Evolutionary conservation across 75 land plant species (phyloP), one percentile per base, ranked within the genome.

Genomic region (Ceratopteris richardii): DNA sequence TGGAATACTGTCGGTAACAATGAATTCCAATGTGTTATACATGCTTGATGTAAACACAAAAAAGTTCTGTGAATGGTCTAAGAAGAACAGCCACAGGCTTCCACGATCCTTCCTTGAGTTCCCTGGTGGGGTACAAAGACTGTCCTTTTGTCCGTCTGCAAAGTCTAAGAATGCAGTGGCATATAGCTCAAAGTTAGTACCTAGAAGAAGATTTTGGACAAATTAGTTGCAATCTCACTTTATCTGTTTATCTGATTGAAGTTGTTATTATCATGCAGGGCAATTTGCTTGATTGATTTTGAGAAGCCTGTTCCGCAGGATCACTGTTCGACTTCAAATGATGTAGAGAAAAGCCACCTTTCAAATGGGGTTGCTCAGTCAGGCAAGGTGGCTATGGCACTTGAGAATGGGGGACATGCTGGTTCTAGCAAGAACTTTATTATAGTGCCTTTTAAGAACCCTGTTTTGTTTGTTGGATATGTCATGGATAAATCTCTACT

Each of bases 251-350:
- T n/a, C n/a, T n/a, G n/a, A n/a, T n/a, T n/a, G n/a, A n/a, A n/a
- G n/a, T n/a, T n/a, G n/a, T n/a, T n/a, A n/a, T n/a, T 52, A 12
- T 27, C 41, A 30, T 66, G 68, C 79, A 95, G 99, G 78, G 88
- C 99, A 43, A 84, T 90, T 86, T 90, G 99, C 56, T 71, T 63
- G 56, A 95, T 95, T 37, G 97, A 95, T 71, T 84, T 95, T 65
- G 79, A 69, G 51, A 76, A 63, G 76, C 89, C 92, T 43, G 73
- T 82, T 31, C 63, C 60, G 48, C 64, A 56, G 40, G 89, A 77
- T 24, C 80, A 77, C 22, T 69, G 59, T 1, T 9, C 9, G 58
- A 9, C 37, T 4, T 3, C 9, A 9, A 3, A 3, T 4, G 37
- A 33, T 33, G 3, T 33, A 9, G 9, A 33, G 37, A 33, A 33